phyloP scores from a whole-genome alignment of 768 basidiomycete genomes.

The Auriscalpium vulgare region DNA sequence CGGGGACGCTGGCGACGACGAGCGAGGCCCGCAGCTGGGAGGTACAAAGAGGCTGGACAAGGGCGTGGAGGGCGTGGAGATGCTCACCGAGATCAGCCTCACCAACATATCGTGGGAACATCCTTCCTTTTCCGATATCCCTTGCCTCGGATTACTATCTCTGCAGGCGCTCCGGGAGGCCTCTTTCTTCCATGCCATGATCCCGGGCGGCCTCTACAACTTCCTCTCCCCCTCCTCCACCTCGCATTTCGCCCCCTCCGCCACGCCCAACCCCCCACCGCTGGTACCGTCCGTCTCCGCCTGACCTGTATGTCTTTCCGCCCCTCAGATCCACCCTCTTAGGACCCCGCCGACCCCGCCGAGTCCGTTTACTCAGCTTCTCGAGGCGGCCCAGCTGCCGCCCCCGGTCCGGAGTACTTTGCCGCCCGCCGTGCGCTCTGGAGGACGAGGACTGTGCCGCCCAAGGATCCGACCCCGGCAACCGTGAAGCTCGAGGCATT shows the following conservation, averaged over 20 bases:
- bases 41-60: not conserved
- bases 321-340: not conserved
- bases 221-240: not conserved
- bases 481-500: conserved; percentile 37
- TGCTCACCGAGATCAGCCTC: not conserved
- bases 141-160: not conserved
- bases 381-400: conserved; percentile 37
- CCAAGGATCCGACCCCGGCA: conserved; percentile 16
- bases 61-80: not conserved
- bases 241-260: not conserved
- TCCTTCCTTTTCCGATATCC: not conserved
- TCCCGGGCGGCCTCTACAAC: not conserved
- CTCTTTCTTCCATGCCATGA: not conserved
- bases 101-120: not conserved
- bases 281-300: not conserved
- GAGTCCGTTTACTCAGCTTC: conserved; percentile 32
- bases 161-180: too few species aligned
- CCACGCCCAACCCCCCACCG: not conserved
- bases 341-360: conserved; percentile 4
- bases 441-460: conserved; percentile 31
- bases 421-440: conserved; percentile 55
- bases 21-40: not conserved
- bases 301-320: not conserved
- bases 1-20: conserved; percentile 10
- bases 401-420: conserved; percentile 56